Evolutionary conservation across 1,284 basidiomycete species (phyloP), one percentile per base, ranked within the genome.

Genomic region (Abortiporus biennis): DNA sequence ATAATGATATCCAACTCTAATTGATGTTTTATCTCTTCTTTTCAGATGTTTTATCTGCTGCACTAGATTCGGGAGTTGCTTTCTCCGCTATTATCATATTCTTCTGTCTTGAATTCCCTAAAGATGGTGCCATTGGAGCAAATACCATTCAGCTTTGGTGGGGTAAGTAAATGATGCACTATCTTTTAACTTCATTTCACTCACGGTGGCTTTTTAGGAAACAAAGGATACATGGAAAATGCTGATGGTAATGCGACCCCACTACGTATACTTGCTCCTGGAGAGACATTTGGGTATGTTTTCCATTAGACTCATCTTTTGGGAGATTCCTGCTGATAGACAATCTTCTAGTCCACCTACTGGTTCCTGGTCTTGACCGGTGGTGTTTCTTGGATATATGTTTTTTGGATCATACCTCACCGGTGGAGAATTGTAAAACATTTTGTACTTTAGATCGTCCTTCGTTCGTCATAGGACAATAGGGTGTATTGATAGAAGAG

Each of bases 1-100:
- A 27, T 27, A 39, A 1, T 36, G 71, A 67, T 21, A 21, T 19
- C 16, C 12, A 25, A 25, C 33, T 32, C 23, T 29, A 43, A 9
- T 27, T 16, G 3, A n/a, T 29, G n/a, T 35, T 17, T 35, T 19
- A 24, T 13, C 19, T 24, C 20, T 20, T 20, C 3, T 29, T 8
- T 4, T 51, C 32, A 74, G 71, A 78, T 44, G 71, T 78, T 1
- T 58, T 77, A 6, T 75, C 76, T 1, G 76, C 76, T 17, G 76
- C 71, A 0, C 62, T 78, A 16, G 75, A 78, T 50, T 61, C 72
- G 3, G 74, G 75, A 16, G 56, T 72, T 5, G 72, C 73, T 3
- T 54, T 77, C 17, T 65, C 64, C 0, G 59, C 65, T 1, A 46
- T 75, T 11, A 50, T 72, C n/a, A 71, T 76, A 34, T 78, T 73